Conservation (phyloP, 768 basidiomycete genomes). For the Ramaria rubella region DNA sequence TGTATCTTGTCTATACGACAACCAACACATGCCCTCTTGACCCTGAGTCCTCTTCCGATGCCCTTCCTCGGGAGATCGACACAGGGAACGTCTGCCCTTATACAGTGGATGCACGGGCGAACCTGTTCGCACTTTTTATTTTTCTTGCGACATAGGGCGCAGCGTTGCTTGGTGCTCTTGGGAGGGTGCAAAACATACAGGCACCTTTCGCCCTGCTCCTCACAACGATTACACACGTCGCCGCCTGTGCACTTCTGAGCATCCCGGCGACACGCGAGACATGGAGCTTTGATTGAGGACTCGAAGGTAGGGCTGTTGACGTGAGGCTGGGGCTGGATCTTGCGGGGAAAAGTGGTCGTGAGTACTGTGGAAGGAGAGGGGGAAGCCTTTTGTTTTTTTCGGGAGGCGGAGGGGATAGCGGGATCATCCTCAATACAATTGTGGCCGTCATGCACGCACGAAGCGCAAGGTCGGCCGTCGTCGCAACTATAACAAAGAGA, state of each 20-base stretch:
- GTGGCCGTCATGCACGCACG: background rate
- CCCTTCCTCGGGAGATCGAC: constrained; percentile 42
- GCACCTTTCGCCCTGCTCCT: constrained; percentile 48
- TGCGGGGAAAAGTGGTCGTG: background rate
- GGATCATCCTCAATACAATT: constrained; percentile 4
- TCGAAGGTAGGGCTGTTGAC: background rate
- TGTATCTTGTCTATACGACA: constrained; percentile 6
- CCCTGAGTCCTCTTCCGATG: constrained; percentile 52
- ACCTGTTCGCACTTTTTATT: constrained; percentile 55
- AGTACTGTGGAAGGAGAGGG: background rate
- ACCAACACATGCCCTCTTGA: constrained; percentile 36
- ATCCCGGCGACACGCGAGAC: background rate
- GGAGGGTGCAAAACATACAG: constrained; percentile 49
- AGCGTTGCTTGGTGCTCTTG: constrained; percentile 53
- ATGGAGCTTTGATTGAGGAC: background rate
- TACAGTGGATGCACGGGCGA: constrained; percentile 49
- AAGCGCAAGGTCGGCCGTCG: background rate
- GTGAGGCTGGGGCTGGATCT: background rate
- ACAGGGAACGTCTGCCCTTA: constrained; percentile 42
- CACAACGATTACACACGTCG: constrained; percentile 40
- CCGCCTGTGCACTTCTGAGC: constrained; percentile 25
- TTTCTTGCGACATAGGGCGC: constrained; percentile 49
- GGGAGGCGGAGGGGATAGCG: background rate
- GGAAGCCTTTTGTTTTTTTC: background rate
- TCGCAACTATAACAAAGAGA: background rate